Evolutionary conservation across 2,329 filamentous ascomycete species (phyloP).

Genomic region (Ophiostoma tasmaniense): DNA sequence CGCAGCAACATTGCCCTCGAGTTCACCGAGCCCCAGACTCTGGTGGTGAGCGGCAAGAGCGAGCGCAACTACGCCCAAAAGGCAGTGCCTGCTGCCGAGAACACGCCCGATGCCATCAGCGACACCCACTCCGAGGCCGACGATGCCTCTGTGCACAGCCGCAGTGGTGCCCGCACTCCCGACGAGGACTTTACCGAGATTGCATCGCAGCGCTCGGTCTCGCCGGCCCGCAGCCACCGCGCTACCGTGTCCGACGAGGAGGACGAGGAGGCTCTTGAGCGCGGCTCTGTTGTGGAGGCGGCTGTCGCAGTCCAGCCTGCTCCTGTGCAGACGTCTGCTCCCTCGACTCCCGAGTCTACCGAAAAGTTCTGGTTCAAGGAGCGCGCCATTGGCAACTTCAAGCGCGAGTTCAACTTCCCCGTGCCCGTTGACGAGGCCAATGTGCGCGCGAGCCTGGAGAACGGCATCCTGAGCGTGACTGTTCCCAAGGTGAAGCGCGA

Average conservation of each 20-base stretch:
- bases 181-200: conserved; percentile 31
- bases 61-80: conserved; percentile 41
- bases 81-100: neutral
- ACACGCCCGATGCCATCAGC: conserved; percentile 11
- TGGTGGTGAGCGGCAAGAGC: conserved; percentile 60
- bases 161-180: neutral
- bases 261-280: conserved; percentile 24
- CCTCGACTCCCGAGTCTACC: conserved; percentile 8
- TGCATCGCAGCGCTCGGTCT: conserved; percentile 18
- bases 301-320: conserved; percentile 14
- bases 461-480: conserved; percentile 55
- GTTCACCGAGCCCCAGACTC: conserved; percentile 67
- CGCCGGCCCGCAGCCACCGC: conserved; percentile 36
- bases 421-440: conserved; percentile 51
- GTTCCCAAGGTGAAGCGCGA: conserved; percentile 59
- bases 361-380: conserved; percentile 59
- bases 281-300: conserved; percentile 22
- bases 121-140: conserved; percentile 13
- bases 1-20: conserved; percentile 70
- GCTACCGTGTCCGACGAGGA: conserved; percentile 59
- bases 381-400: conserved; percentile 58
- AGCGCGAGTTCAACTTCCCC: conserved; percentile 61
- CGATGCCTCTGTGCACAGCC: neutral
- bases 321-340: neutral
- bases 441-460: conserved; percentile 54